phyloP scores from a whole-genome alignment of 345 rosid species.

The Schrenkiella parvula region DNA sequence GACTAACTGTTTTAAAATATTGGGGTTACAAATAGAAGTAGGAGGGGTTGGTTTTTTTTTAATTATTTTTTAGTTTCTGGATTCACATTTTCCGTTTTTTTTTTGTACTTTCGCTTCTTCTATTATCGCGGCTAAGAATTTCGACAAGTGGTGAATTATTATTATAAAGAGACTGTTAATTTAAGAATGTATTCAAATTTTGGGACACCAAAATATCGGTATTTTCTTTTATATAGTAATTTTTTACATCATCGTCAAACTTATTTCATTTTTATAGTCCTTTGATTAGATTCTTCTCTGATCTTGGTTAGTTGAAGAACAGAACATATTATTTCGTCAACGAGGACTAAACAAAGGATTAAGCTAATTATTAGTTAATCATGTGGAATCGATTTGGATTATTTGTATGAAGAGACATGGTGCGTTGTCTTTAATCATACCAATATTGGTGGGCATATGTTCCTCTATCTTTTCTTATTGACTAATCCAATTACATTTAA shows the following conservation, averaged over 20 bases:
- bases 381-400: constrained; percentile 11
- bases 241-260: neutral
- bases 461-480: neutral
- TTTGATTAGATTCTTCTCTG: constrained; percentile 7
- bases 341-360: constrained; percentile 6
- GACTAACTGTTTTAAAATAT: constrained; percentile 39
- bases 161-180: neutral
- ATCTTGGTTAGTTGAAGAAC: neutral
- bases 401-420: constrained; percentile 22
- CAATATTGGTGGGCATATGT: constrained; percentile 19
- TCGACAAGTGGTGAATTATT: neutral
- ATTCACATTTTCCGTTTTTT: neutral
- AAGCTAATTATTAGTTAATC: constrained; percentile 16
- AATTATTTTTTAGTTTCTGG: neutral
- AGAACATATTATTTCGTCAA: neutral
- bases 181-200: constrained; percentile 19
- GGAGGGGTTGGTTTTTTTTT: neutral
- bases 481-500: constrained; percentile 1
- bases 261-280: neutral
- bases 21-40: constrained; percentile 4
- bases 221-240: neutral
- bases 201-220: constrained; percentile 9
- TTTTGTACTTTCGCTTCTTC: neutral
- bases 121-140: neutral
- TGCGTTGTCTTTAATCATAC: constrained; percentile 33